Evolutionary conservation across 495 filamentous ascomycete species (phyloP).

Genomic region (Penicillium ucsense): DNA sequence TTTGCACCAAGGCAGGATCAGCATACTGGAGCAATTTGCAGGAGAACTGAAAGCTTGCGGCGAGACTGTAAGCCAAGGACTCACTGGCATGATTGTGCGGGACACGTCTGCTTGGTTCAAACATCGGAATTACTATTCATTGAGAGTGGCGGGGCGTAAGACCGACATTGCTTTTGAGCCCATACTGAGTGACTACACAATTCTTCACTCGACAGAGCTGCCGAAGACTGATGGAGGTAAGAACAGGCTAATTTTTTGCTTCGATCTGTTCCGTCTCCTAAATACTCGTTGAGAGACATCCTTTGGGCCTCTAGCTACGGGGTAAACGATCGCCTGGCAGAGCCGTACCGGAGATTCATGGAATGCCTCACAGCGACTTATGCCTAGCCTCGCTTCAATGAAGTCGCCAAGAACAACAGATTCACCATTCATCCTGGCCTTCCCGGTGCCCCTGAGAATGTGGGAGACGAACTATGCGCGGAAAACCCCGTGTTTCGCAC

Average conservation of each 20-base stretch:
- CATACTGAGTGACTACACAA: slow-evolving; percentile 57
- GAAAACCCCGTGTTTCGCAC: slow-evolving; percentile 67
- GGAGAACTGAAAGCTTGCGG: too few species aligned
- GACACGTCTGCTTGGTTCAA: too few species aligned
- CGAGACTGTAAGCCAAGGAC: too few species aligned
- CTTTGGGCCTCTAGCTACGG: slow-evolving; percentile 73
- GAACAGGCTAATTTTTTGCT: not conserved
- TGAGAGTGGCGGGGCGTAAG: too few species aligned
- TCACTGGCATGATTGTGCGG: too few species aligned
- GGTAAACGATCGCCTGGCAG: slow-evolving; percentile 64
- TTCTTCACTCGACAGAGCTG: slow-evolving; percentile 51
- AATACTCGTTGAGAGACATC: slow-evolving; percentile 39
- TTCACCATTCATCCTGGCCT: slow-evolving; percentile 45
- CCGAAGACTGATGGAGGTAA: slow-evolving; percentile 61
- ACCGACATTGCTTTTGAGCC: slow-evolving; percentile 68
- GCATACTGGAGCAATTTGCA: too few species aligned
- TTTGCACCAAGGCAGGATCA: too few species aligned
- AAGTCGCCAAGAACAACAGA: slow-evolving; percentile 42
- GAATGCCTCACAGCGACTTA: slow-evolving; percentile 61
- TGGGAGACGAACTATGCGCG: slow-evolving; percentile 50
- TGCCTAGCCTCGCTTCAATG: slow-evolving; percentile 49
- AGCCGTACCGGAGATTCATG: slow-evolving; percentile 54
- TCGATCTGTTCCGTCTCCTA: not conserved
- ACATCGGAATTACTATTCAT: too few species aligned
- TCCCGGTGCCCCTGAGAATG: slow-evolving; percentile 61